Base-by-base conservation (phyloP, 441 rosid species). In the Erysimum pusillum region DNA sequence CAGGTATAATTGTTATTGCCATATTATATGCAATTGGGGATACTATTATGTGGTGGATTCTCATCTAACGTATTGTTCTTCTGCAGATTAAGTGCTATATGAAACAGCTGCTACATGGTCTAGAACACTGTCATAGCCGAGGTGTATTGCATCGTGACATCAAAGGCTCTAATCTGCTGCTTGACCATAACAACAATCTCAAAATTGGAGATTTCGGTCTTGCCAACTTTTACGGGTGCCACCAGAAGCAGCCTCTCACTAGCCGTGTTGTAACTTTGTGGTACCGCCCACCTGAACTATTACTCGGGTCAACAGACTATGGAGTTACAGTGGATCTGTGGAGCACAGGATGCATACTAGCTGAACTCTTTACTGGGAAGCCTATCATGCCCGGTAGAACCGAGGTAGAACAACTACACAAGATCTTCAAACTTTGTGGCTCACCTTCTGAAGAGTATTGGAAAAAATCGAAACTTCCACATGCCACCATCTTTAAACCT, bases 341-440 rank as follows among this genome's bases (percentile, higher is more conserved):
- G 97, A 94, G 97, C 81, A 85, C 93, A 5, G 96, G 98, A 20
- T 89, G 96, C 75, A 89, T 91, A 76, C 71, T 94, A 70, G 96
- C 93, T 5, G 96, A 94, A 76, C 90, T 94, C 86, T 87, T 89
- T 51, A 74, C 78, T 0, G 91, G 92, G 74, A 79, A 74, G 78
- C 93, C 95, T 39, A 84, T 90, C 41, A 74, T 94, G 93, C 93
- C 96, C 0, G 96, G 92, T 10, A 85, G 96, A 85, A 91, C 89
- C 2, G 95, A 89, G 93, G 98, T 94, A 38, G 98, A 94, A 79
- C 98, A 92, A 73, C 76, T 94, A 59, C 98, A 94, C 58, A 94
- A 92, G 83, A 91, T 94, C 71, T 94, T 94, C 81, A 94, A 94
- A 83, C 96, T 94, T 12, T 94, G 98, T 80, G 98, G 98, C 3